Base-by-base conservation (phyloP, 768 basidiomycete species). In the Lactifluus echinatus region DNA sequence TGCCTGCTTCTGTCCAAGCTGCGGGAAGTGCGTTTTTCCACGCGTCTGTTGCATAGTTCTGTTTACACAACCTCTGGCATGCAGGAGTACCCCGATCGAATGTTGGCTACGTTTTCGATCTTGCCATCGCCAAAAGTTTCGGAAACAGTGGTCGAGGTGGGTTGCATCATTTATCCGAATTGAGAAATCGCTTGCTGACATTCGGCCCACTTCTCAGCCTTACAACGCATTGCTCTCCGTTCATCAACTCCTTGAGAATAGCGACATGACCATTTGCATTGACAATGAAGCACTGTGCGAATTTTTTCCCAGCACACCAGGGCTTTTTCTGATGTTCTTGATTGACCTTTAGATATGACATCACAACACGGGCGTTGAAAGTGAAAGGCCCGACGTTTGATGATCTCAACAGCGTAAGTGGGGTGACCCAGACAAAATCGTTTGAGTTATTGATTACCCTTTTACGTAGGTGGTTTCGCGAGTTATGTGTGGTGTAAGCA, bases 401-500 rank as follows among this genome's bases (percentile, higher is more conserved):
- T 12, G 75, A 89, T 64, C 73, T 93, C 44, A 93, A 93, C 65
- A 70, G 75, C 45, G 87, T 85, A 67, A n/a, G 76, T 69, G 34
- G 33, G 17, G 12, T 19, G 19, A 17, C 21, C 21, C 8, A 51
- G 5, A 15, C 2, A 34, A 10, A 19, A 17, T 12, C 21, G 2
- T 40, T 50, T 31, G 10, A n/a, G 36, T 34, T 46, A 4, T 37
- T 54, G 19, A 52, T 31, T 7, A 3, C 15, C 40, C 23, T 2
- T 36, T 56, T 57, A 11, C 29, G 3, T 39, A 84, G 81, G 72
- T 95, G 36, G 83, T 96, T 49, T 79, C 93, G 1, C 85, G 84
- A 67, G 92, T 95, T 36, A 95, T 98, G 91, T 88, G 89, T 60
- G 95, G 95, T 46, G 85, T 94, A 48, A 93, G 89, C 67, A 95